Evolutionary conservation across 1,284 basidiomycete genomes (phyloP), one percentile per base, ranked within the genome.

Genomic region (Ceratobasidium theobromae): DNA sequence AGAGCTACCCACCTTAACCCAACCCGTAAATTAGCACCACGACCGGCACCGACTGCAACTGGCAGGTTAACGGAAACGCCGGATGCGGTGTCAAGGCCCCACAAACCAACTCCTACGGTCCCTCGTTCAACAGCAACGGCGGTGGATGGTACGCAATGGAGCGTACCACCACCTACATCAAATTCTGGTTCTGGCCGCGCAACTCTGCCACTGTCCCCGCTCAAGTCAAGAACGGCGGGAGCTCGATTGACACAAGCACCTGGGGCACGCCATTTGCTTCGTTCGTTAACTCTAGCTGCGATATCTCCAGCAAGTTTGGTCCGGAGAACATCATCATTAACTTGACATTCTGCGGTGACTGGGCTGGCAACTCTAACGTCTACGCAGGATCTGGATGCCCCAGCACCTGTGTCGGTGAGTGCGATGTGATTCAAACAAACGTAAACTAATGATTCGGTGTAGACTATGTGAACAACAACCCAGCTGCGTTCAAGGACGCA

Each of bases 121-220:
- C 84, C 0, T 68, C 72, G 2, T 87, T 88, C 76, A 88, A 89
- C 72, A 70, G 71, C 14, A 79, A 78, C 32, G 84, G 85, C 14
- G 88, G 87, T 35, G 86, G 86, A 70, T 87, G 82, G 79, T 83
- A 78, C 73, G 84, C 80, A 0, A 75, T 84, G 68, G 83, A 86
- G 70, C 79, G 83, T 45, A 84, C 80, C 1, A 68, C 73, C 18
- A 71, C 74, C 2, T 80, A 75, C 71, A 80, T 86, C 73, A 82
- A 80, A 66, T 76, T 85, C 48, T 86, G 84, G 84, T 86, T 85
- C 76, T 86, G 84, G 84, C 71, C 80, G 2, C 78, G 82, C 53
- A 72, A 73, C 51, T 77, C 74, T 18, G 70, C 73, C 1, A 75
- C 71, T 49, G 77, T 84, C 18, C 85, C 85, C 1, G 69, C 71